Conservation (phyloP, 192 early-diverging fungal genomes). For the Gigaspora rosea region DNA sequence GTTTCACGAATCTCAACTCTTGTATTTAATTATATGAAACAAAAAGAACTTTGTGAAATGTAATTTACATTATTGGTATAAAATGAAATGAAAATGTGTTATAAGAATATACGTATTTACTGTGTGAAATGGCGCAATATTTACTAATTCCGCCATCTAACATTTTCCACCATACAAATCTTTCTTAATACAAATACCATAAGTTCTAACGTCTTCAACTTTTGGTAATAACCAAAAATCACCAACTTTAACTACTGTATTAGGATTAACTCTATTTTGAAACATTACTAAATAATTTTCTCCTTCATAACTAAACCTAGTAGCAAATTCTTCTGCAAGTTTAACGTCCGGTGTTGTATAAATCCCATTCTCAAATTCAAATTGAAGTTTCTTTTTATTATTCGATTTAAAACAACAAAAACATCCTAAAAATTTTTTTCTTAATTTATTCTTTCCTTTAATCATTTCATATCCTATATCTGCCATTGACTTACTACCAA, state of each 20-base stretch:
- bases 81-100: too few relatives aligned
- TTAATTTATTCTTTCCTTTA: background rate
- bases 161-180: too few relatives aligned
- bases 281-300: background rate
- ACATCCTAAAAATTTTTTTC: too few relatives aligned
- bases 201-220: slow-evolving; percentile 12
- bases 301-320: background rate
- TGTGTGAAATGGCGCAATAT: too few relatives aligned
- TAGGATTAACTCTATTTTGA: slow-evolving; percentile 24
- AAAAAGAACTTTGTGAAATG: too few relatives aligned
- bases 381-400: background rate
- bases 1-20: too few relatives aligned
- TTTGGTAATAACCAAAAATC: slow-evolving; percentile 3
- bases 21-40: too few relatives aligned
- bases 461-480: background rate
- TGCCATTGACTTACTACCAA: background rate
- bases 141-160: too few relatives aligned
- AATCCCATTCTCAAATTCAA: slow-evolving; percentile 2
- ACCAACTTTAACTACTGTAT: background rate
- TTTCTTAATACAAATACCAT: slow-evolving; percentile 22
- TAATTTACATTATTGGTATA: too few relatives aligned
- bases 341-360: slow-evolving; percentile 20
- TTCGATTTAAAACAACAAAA: too few relatives aligned
- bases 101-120: too few relatives aligned
- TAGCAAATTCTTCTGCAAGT: background rate